Evolutionary conservation across 371 early-diverging fungal genomes (phyloP).

Genomic region (Amoeboaphelidium protococcarum): DNA sequence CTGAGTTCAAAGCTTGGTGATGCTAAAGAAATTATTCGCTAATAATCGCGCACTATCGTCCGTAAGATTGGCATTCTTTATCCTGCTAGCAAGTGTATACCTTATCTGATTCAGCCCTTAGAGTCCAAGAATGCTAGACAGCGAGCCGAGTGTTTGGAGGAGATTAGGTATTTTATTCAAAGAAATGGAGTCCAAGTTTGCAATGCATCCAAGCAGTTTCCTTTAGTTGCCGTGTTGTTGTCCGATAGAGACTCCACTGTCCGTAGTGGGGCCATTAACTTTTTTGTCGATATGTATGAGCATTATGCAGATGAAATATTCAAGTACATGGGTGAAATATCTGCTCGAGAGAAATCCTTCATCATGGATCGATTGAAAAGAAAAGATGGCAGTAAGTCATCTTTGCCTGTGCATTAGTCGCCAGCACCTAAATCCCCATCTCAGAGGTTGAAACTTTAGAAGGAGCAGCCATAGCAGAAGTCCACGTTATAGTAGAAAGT

Average conservation of each 20-base stretch:
- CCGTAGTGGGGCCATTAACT: slow-evolving; percentile 40
- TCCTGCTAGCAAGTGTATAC: slow-evolving; percentile 48
- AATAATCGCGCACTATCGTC: slow-evolving; percentile 31
- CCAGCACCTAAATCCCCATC: no score
- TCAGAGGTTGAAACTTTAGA: no score
- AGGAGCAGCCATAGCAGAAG: no score
- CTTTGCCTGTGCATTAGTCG: no score
- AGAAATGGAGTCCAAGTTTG: slow-evolving; percentile 40
- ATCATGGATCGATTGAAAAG: slow-evolving; percentile 46
- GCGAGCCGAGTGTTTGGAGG: slow-evolving; percentile 56
- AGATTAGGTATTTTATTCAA: slow-evolving; percentile 38
- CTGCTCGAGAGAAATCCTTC: slow-evolving; percentile 50
- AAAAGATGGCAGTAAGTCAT: neutral
- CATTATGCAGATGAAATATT: slow-evolving; percentile 40
- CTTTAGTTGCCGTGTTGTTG: slow-evolving; percentile 38
- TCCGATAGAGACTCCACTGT: slow-evolving; percentile 55
- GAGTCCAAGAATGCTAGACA: slow-evolving; percentile 50
- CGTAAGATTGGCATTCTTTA: slow-evolving; percentile 33
- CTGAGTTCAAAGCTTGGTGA: slow-evolving; percentile 42
- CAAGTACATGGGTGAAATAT: slow-evolving; percentile 34
- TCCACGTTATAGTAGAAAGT: no score
- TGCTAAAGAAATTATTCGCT: slow-evolving; percentile 46
- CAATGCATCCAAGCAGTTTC: slow-evolving; percentile 32
- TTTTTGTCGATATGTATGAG: slow-evolving; percentile 32
- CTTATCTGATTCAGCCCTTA: slow-evolving; percentile 34